These are phyloP conservation scores for Cytospora piceicola DNA, from an alignment of 2,329 filamentous ascomycete species.

Conservation along the genomic window DNA sequence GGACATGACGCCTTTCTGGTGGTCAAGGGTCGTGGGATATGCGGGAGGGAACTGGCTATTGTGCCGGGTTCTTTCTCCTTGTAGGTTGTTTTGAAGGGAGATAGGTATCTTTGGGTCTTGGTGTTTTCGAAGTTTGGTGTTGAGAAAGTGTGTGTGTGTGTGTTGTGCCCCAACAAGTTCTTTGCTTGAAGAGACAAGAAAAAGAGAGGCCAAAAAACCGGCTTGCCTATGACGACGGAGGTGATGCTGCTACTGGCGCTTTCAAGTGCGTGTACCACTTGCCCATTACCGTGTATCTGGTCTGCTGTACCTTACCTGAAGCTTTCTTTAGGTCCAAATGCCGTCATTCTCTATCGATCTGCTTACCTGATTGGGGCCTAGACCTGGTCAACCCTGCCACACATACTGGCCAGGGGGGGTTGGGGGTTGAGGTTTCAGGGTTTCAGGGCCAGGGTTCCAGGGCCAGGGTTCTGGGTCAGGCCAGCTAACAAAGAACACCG, in stretches of 20 bases:
- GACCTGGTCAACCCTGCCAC: slow-evolving; percentile 1
- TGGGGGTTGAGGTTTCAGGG: not conserved
- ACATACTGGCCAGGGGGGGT: too few relatives aligned
- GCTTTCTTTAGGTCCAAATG: slow-evolving; percentile 20
- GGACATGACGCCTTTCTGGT: slow-evolving; percentile 22
- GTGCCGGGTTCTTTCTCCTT: not conserved
- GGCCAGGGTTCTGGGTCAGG: slow-evolving; percentile 12
- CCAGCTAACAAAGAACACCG: not conserved
- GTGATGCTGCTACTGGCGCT: not conserved
- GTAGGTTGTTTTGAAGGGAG: not conserved
- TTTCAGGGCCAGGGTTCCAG: not conserved
- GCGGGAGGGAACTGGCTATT: not conserved
- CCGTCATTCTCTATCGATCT: slow-evolving; percentile 20
- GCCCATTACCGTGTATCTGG: not conserved
- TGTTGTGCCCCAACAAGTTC: not conserved
- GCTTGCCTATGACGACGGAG: slow-evolving; percentile 1
- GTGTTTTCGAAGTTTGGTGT: slow-evolving; percentile 1
- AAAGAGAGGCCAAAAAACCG: not conserved
- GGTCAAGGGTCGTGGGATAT: not conserved
- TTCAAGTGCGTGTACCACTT: not conserved
- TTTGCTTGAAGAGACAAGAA: not conserved
- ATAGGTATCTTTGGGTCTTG: too few relatives aligned
- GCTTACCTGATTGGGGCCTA: slow-evolving; percentile 23
- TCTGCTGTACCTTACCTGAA: slow-evolving; percentile 14
- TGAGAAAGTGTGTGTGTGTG: not conserved